A percentile compares a stretch with the other conserved stretches of the same genome.
phyloP scores from a whole-genome alignment of 108 stramenopile genomes.

The Cyclotella baltica region DNA sequence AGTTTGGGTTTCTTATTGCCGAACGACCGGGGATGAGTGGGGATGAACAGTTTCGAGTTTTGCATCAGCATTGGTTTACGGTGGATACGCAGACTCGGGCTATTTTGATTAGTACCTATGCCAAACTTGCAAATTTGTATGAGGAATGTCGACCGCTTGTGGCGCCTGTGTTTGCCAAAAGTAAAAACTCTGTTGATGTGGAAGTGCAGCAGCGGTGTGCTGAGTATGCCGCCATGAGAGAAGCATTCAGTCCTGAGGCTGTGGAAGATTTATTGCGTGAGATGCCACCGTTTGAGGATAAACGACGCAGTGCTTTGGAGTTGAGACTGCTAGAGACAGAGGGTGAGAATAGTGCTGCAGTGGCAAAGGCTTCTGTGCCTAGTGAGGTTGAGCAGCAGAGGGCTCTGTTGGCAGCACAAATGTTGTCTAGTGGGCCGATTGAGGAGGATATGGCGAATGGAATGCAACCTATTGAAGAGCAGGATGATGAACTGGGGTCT shows the following conservation, averaged over 20 bases:
- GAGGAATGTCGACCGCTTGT: conserved; percentile 92
- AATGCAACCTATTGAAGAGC: conserved; percentile 53
- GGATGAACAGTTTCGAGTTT: conserved; percentile 92
- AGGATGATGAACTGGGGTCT: conserved; percentile 54
- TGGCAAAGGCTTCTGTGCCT: conserved; percentile 81
- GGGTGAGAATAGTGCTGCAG: conserved; percentile 87
- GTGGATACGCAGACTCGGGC: conserved; percentile 75
- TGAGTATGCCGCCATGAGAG: conserved; percentile 91
- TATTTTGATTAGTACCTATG: conserved; percentile 93
- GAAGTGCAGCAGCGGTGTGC: conserved; percentile 94
- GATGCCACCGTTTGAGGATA: conserved; percentile 95
- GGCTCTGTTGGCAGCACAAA: conserved; percentile 66
- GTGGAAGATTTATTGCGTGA: conserved; percentile 91
- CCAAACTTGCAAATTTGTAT: conserved; percentile 96
- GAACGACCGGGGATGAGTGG: conserved; percentile 93
- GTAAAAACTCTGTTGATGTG: conserved; percentile 87
- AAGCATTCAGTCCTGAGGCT: conserved; percentile 84
- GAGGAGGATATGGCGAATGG: conserved; percentile 32
- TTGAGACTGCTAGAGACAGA: conserved; percentile 83
- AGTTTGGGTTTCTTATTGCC: conserved; percentile 97
- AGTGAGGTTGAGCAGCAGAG: conserved; percentile 85
- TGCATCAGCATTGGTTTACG: conserved; percentile 95
- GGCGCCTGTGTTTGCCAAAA: conserved; percentile 86
- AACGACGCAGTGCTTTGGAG: conserved; percentile 84
- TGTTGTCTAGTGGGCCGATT: conserved; percentile 31